Conservation (phyloP, 1,284 basidiomycete species). For the Ganoderma leucocontextum region DNA sequence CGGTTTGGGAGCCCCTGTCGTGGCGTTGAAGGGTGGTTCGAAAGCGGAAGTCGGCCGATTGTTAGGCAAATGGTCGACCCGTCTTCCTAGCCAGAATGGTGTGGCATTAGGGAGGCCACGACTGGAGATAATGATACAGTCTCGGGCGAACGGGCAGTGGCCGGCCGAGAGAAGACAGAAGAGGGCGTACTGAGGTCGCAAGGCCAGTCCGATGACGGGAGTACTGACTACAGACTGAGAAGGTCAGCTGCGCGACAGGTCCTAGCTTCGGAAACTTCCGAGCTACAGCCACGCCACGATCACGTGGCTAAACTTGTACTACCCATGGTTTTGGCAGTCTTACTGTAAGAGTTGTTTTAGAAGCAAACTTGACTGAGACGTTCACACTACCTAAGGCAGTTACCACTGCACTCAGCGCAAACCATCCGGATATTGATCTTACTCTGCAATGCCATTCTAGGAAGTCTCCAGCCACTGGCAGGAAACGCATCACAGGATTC, state of each 20-base stretch:
- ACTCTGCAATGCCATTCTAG: not conserved
- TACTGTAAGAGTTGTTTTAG: no score
- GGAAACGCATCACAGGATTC: not conserved
- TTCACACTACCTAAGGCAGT: not conserved
- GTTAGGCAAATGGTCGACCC: not conserved
- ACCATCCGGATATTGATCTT: not conserved
- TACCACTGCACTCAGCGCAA: not conserved
- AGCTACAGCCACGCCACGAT: constrained; percentile 13
- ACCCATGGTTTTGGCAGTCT: not conserved
- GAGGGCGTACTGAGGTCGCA: constrained; percentile 16
- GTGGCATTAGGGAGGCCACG: not conserved
- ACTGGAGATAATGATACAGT: not conserved
- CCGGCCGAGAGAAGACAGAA: constrained; percentile 20
- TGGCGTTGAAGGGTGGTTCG: not conserved
- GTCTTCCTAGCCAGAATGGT: not conserved
- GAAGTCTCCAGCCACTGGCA: not conserved
- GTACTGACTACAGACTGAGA: constrained; percentile 14
- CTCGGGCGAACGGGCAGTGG: not conserved
- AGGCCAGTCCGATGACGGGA: constrained; percentile 25
- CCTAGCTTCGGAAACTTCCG: constrained; percentile 10
- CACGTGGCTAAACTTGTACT: constrained; percentile 15
- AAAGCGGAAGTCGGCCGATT: not conserved
- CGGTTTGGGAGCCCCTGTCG: not conserved
- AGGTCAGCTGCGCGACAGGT: constrained; percentile 20
- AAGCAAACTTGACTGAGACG: not conserved